Percentiles rank a stretch among this genome's conserved stretches.
Evolutionary conservation across 2,329 filamentous ascomycete species (phyloP).

Genomic region (Helminthosporium solani): DNA sequence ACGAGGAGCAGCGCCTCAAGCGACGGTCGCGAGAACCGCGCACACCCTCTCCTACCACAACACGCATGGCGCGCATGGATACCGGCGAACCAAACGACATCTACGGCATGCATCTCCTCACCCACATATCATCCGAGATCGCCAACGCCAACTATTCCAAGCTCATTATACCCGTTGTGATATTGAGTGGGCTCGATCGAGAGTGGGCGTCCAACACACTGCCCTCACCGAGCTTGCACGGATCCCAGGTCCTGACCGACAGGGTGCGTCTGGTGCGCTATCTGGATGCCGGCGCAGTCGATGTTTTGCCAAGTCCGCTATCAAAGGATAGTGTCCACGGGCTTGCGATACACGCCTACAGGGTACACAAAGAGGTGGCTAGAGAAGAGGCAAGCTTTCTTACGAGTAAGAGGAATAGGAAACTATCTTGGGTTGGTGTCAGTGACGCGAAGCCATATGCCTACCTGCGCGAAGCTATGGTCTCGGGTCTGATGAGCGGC

Average conservation of each 20-base stretch:
- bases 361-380: slow-evolving; percentile 72
- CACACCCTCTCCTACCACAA: slow-evolving; percentile 43
- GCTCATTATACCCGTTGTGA: slow-evolving; percentile 44
- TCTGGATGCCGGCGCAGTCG: slow-evolving; percentile 80
- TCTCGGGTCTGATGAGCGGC: slow-evolving; percentile 83
- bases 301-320: slow-evolving; percentile 80
- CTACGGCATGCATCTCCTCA: slow-evolving; percentile 46
- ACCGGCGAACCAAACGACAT: slow-evolving; percentile 43
- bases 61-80: slow-evolving; percentile 32
- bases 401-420: slow-evolving; percentile 71
- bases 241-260: slow-evolving; percentile 47
- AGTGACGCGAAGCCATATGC: slow-evolving; percentile 83
- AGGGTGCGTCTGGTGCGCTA: slow-evolving; percentile 65
- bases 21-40: slow-evolving; percentile 45
- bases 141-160: slow-evolving; percentile 43
- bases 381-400: slow-evolving; percentile 72
- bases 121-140: slow-evolving; percentile 45
- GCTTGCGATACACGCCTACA: slow-evolving; percentile 80
- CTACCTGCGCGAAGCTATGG: slow-evolving; percentile 90
- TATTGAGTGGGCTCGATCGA: slow-evolving; percentile 41
- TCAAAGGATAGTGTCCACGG: slow-evolving; percentile 71
- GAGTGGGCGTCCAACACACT: slow-evolving; percentile 32
- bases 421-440: slow-evolving; percentile 89
- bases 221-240: slow-evolving; percentile 36
- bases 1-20: slow-evolving; percentile 44